Evolutionary conservation across 208 protist genomes (phyloP).

Genomic region (Leishmania mexicana): DNA sequence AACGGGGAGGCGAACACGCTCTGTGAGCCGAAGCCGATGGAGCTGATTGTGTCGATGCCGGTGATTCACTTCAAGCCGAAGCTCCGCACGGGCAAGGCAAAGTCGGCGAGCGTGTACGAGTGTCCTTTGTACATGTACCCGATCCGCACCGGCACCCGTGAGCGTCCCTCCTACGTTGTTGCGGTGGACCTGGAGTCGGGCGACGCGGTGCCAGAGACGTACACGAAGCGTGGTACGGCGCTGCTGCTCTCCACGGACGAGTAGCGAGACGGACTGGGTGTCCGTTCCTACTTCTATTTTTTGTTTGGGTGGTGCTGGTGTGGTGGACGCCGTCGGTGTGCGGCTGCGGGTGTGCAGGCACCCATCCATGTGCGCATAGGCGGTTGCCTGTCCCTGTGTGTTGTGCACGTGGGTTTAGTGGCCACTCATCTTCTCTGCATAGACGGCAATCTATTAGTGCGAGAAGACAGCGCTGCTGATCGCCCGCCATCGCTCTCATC

Average conservation of each 20-base stretch:
- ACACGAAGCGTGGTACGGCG: constrained; percentile 98
- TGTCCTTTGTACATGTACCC: constrained; percentile 99
- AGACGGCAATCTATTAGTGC: constrained; percentile 14
- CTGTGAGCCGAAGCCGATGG: constrained; percentile 96
- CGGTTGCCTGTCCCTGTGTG: background rate
- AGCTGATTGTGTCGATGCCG: constrained; percentile 97
- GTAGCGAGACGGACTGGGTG: constrained; percentile 34
- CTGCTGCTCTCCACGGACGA: constrained; percentile 95
- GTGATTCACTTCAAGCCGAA: constrained; percentile 98
- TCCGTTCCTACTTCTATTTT: background rate
- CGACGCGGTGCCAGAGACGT: constrained; percentile 93
- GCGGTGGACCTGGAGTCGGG: constrained; percentile 95
- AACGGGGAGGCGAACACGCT: constrained; percentile 87
- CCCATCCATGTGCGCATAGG: background rate
- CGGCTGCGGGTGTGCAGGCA: background rate
- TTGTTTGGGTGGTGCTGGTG: background rate
- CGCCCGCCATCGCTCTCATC: background rate
- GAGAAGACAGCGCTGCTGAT: constrained; percentile 1
- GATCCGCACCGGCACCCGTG: constrained; percentile 95
- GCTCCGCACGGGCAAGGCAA: constrained; percentile 84
- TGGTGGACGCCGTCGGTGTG: background rate
- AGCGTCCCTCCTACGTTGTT: constrained; percentile 96
- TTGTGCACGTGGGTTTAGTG: background rate
- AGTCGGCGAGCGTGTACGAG: constrained; percentile 83
- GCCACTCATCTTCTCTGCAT: constrained; percentile 2